A percentile compares a stretch with the other conserved stretches of the same genome.
phyloP scores from a whole-genome alignment of 192 early-diverging fungal genomes.

The Backusella liffmaniae region DNA sequence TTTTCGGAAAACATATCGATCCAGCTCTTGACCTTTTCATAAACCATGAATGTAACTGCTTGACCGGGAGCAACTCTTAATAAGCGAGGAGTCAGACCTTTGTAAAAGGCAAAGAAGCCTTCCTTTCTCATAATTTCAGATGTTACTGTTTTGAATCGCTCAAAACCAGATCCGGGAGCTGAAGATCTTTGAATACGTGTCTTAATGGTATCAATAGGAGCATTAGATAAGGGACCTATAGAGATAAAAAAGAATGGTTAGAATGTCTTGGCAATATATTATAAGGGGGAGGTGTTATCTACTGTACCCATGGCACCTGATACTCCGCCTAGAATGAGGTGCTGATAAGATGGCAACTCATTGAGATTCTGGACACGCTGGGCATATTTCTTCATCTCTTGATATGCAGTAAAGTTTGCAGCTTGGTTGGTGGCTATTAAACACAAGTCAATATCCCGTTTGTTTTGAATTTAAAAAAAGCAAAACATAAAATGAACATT shows the following conservation, averaged over 20 bases:
- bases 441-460: neutral
- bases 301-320: conserved; percentile 70
- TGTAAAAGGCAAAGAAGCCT: conserved; percentile 91
- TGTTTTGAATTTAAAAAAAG: neutral
- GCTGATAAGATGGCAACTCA: conserved; percentile 86
- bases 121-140: conserved; percentile 79
- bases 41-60: conserved; percentile 94
- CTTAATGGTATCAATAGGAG: conserved; percentile 97
- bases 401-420: conserved; percentile 97
- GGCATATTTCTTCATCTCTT: conserved; percentile 82
- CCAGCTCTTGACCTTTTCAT: conserved; percentile 79
- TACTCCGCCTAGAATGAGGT: conserved; percentile 83
- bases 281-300: neutral
- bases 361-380: conserved; percentile 63
- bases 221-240: conserved; percentile 87
- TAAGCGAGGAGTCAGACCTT: conserved; percentile 88
- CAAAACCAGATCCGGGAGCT: conserved; percentile 67
- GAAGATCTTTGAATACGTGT: conserved; percentile 92
- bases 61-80: conserved; percentile 95
- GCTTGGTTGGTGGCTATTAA: conserved; percentile 89
- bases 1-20: conserved; percentile 43
- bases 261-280: neutral
- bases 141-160: conserved; percentile 75
- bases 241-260: neutral
- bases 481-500: neutral